Evolutionary conservation across 2,329 filamentous ascomycete species (phyloP).

Genomic region (Pyricularia grisea): DNA sequence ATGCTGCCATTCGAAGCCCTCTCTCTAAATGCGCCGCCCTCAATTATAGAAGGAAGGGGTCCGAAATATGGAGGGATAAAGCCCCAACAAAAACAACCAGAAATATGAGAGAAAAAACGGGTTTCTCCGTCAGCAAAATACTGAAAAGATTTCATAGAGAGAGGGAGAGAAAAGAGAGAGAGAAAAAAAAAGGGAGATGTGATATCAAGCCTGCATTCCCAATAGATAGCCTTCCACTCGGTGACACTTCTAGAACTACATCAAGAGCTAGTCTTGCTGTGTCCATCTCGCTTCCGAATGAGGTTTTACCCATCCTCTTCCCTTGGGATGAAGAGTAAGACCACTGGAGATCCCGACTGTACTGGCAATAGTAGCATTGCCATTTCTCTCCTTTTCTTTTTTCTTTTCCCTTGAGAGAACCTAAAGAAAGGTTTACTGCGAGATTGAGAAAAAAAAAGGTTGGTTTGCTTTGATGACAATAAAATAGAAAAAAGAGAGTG

Average conservation of each 20-base stretch:
- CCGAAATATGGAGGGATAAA: neutral
- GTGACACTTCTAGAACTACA: neutral
- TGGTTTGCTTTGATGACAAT: neutral
- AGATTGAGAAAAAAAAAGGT: neutral
- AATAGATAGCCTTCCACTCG: neutral
- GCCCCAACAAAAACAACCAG: no score
- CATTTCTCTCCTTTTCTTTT: neutral
- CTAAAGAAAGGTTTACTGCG: neutral
- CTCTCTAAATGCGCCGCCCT: constrained; percentile 3
- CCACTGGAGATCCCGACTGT: neutral
- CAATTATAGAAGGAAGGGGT: neutral
- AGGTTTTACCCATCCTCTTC: neutral
- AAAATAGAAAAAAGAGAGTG: neutral
- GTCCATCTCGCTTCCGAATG: neutral
- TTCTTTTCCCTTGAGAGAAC: neutral
- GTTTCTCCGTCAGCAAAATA: no score
- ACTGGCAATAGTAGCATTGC: neutral
- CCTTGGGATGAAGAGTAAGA: neutral
- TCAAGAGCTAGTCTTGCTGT: neutral
- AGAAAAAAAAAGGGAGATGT: neutral
- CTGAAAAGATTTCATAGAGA: neutral
- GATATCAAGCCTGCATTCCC: neutral
- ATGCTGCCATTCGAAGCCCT: neutral
- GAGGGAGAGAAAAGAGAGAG: neutral
- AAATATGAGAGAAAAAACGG: no score